A percentile compares a stretch with the other conserved stretches of the same genome.
Conservation (phyloP, 176 grass and related monocot species). For the Carex myosuroides region DNA sequence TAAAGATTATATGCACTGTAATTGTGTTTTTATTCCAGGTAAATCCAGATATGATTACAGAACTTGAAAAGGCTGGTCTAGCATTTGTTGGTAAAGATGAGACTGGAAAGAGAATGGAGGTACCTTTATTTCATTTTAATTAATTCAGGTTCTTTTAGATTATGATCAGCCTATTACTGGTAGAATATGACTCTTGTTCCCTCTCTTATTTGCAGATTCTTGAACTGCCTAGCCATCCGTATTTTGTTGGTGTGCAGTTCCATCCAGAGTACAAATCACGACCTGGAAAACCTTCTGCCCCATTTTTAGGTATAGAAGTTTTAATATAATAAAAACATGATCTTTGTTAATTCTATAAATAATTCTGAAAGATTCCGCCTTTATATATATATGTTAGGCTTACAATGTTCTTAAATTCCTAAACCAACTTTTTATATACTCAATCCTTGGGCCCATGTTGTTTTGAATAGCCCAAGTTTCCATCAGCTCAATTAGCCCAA, state of each 20-base stretch:
- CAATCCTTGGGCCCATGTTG: background rate
- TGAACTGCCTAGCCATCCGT: constrained; percentile 40
- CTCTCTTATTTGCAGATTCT: constrained; percentile 29
- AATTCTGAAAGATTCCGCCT: background rate
- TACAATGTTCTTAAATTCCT: background rate
- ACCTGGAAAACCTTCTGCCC: constrained; percentile 40
- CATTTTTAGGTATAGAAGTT: constrained; percentile 34
- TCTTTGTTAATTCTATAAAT: background rate
- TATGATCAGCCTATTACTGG: background rate
- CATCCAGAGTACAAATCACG: constrained; percentile 51
- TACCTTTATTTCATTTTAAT: constrained; percentile 9
- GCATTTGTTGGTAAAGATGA: constrained; percentile 50
- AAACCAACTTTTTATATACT: background rate
- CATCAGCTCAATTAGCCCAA: background rate
- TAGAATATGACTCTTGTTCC: background rate
- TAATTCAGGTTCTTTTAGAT: background rate
- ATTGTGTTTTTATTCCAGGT: constrained; percentile 31
- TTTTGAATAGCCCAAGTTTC: background rate
- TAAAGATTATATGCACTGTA: background rate
- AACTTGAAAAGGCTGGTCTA: constrained; percentile 38
- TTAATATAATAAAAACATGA: background rate
- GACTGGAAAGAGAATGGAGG: constrained; percentile 42
- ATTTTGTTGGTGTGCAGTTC: constrained; percentile 48
- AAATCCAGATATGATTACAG: constrained; percentile 41
- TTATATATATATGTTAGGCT: background rate